Evolutionary conservation across 1,139 yeast species (phyloP).

Genomic region (Yarrowia galli): DNA sequence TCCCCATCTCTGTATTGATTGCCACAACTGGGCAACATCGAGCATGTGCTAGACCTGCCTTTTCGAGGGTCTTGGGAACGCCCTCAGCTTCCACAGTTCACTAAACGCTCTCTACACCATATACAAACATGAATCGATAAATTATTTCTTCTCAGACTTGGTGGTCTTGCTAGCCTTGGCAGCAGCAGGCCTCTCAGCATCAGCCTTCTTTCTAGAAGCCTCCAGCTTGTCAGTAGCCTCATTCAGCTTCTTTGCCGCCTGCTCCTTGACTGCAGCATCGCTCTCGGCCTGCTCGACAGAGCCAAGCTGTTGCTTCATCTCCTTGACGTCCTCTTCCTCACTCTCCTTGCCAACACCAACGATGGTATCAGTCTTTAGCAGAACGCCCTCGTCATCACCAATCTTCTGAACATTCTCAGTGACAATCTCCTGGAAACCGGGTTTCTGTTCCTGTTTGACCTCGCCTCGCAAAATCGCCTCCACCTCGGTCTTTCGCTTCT

Average conservation of each 20-base stretch:
- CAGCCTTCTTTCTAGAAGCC: constrained; percentile 38
- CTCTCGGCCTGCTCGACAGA: constrained; percentile 42
- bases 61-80: too few species aligned
- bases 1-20: too few species aligned
- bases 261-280: constrained; percentile 42
- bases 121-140: constrained; percentile 32
- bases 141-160: constrained; percentile 41
- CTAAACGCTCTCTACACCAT: background rate
- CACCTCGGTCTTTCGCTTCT: constrained; percentile 50
- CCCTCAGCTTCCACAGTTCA: too few species aligned
- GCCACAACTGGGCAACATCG: too few species aligned
- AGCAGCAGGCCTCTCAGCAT: background rate
- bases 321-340: constrained; percentile 36
- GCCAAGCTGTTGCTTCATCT: constrained; percentile 37
- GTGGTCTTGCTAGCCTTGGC: constrained; percentile 36
- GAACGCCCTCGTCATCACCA: constrained; percentile 44
- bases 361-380: constrained; percentile 43
- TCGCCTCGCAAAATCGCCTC: constrained; percentile 39
- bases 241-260: constrained; percentile 41
- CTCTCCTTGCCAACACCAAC: constrained; percentile 42
- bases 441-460: constrained; percentile 37
- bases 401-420: constrained; percentile 44
- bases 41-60: too few species aligned
- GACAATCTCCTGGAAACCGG: constrained; percentile 40
- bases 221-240: constrained; percentile 46